Percentiles rank a stretch among this genome's conserved stretches.
Evolutionary conservation across 129 eudicot genomes (phyloP).

Genomic region (Rutidosis leptorrhynchoides): DNA sequence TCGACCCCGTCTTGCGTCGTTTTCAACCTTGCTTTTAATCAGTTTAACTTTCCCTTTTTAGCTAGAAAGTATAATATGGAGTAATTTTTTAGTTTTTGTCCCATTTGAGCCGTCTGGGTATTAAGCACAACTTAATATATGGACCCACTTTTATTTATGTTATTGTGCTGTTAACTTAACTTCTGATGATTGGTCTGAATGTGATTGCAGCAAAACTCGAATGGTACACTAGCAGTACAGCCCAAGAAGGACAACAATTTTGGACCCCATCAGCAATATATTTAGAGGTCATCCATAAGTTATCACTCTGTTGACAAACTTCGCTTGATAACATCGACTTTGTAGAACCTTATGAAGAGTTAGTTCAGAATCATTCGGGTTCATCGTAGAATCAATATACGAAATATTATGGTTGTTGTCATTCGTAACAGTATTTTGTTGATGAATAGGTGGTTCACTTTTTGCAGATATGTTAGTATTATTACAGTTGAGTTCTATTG

Average conservation of each 20-base stretch:
- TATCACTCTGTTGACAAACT: neutral
- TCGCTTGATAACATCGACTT: neutral
- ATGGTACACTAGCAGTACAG: constrained; percentile 49
- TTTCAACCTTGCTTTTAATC: no score
- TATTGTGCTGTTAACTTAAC: neutral
- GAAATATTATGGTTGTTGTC: neutral
- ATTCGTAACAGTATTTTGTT: neutral
- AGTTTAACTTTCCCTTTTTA: neutral
- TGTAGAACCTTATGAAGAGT: neutral
- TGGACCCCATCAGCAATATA: constrained; percentile 18
- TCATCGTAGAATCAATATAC: neutral
- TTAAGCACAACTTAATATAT: neutral
- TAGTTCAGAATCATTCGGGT: neutral
- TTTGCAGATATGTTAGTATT: neutral
- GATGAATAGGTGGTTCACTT: neutral
- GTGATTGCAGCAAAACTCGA: constrained; percentile 56
- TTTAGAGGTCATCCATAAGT: constrained; percentile 23
- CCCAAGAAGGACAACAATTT: constrained; percentile 33
- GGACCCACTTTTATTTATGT: neutral
- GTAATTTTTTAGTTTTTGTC: neutral
- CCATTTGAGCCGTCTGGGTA: neutral
- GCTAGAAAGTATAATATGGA: no score
- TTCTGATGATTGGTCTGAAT: neutral
- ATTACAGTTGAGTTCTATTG: neutral
- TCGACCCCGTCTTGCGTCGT: no score